A percentile compares a stretch with the other conserved stretches of the same genome.
Conservation (phyloP, 139 green algal genomes). For the Micractinium sp. region DNA sequence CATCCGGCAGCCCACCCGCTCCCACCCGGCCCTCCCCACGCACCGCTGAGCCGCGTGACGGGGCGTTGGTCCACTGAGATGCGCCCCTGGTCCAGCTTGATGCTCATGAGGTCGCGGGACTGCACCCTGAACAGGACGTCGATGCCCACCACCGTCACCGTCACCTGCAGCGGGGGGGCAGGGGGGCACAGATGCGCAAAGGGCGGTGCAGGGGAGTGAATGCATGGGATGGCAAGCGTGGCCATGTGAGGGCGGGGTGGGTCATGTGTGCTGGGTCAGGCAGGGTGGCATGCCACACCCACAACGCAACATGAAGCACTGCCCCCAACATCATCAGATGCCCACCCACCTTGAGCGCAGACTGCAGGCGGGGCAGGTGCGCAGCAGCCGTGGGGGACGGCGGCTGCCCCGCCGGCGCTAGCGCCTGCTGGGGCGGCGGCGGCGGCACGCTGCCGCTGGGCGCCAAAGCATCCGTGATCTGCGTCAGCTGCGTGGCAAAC, state of each 20-base stretch:
- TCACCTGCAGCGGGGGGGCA: slow-evolving; percentile 26
- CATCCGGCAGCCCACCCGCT: background rate
- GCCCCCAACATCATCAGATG: background rate
- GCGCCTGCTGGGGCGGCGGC: background rate
- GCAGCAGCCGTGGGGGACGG: background rate
- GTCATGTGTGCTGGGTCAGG: background rate
- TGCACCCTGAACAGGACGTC: slow-evolving; percentile 57
- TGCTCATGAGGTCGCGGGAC: slow-evolving; percentile 52
- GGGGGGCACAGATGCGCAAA: background rate
- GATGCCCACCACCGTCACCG: slow-evolving; percentile 51
- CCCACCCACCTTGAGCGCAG: slow-evolving; percentile 27
- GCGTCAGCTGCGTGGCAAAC: slow-evolving; percentile 52
- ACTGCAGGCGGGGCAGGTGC: slow-evolving; percentile 22
- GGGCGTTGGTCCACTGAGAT: slow-evolving; percentile 30
- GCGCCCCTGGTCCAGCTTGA: slow-evolving; percentile 58
- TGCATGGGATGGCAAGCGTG: background rate
- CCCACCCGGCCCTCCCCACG: background rate
- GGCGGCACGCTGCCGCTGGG: background rate
- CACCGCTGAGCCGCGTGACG: slow-evolving; percentile 28
- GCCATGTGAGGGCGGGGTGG: no score
- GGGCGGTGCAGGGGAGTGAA: background rate
- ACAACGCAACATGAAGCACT: background rate
- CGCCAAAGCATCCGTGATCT: slow-evolving; percentile 42
- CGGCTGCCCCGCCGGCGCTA: background rate
- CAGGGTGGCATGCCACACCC: background rate